Evolutionary conservation across 495 filamentous ascomycete species (phyloP).

Genomic region (Saxispiralis lemnorum): DNA sequence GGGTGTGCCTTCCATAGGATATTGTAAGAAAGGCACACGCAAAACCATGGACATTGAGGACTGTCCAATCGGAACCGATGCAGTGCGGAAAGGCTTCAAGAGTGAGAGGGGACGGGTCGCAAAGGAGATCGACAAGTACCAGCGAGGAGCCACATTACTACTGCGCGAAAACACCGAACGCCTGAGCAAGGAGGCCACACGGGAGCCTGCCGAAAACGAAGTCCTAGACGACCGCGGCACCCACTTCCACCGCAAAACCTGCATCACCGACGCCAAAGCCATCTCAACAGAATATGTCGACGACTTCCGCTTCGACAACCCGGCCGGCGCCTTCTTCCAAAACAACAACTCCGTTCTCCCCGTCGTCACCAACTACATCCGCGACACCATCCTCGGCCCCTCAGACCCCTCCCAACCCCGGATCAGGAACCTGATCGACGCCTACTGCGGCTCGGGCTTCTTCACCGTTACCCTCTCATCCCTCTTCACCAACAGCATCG

Average conservation of each 20-base stretch:
- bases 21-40: constrained; percentile 57
- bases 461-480: constrained; percentile 87
- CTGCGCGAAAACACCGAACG: constrained; percentile 72
- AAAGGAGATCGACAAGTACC: constrained; percentile 52
- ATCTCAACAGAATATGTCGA: constrained; percentile 73
- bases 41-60: constrained; percentile 84
- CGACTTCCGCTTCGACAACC: constrained; percentile 69
- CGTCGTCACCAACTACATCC: constrained; percentile 76
- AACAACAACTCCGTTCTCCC: constrained; percentile 99
- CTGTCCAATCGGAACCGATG: constrained; percentile 83
- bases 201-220: constrained; percentile 6
- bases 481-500: constrained; percentile 52
- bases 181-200: constrained; percentile 32
- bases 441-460: constrained; percentile 90
- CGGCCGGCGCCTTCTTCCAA: constrained; percentile 89
- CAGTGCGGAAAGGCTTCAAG: constrained; percentile 57
- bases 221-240: constrained; percentile 22
- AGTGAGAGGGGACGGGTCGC: constrained; percentile 53
- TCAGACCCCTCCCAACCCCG: constrained; percentile 5
- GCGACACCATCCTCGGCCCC: constrained; percentile 48
- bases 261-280: constrained; percentile 68
- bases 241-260: constrained; percentile 62
- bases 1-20: constrained; percentile 68
- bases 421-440: constrained; percentile 81
- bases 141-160: constrained; percentile 68